Conservation (phyloP, 805 yeast genomes). For the Barnettozyma californica region DNA sequence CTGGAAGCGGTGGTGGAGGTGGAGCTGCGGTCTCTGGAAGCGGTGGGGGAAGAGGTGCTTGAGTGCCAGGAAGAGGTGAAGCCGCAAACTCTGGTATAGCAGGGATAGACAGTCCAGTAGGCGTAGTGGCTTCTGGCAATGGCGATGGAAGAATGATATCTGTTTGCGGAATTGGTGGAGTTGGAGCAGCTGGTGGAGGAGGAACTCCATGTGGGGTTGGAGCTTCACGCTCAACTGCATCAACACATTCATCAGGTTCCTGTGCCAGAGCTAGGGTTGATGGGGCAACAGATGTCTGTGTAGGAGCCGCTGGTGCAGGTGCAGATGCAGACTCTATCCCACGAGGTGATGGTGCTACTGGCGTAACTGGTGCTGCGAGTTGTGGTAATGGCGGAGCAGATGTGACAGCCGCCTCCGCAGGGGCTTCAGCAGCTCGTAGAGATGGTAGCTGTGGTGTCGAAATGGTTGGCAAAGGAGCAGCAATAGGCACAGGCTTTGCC, state of each 20-base stretch:
- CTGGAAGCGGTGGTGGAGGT: slow-evolving; percentile 27
- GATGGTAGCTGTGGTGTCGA: slow-evolving; percentile 10
- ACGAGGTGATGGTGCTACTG: slow-evolving; percentile 28
- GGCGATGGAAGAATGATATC: slow-evolving; percentile 3
- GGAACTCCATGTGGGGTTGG: slow-evolving; percentile 8
- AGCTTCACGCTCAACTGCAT: slow-evolving; percentile 4
- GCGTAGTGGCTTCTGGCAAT: slow-evolving; percentile 18
- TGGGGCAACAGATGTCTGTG: not conserved
- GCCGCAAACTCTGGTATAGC: slow-evolving; percentile 22
- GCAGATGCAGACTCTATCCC: not conserved
- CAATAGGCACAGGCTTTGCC: slow-evolving; percentile 21
- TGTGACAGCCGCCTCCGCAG: slow-evolving; percentile 11
- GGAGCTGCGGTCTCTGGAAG: slow-evolving; percentile 21
- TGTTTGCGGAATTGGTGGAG: slow-evolving; percentile 19
- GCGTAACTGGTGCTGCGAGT: slow-evolving; percentile 6
- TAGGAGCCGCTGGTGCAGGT: not conserved
- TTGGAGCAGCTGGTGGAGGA: slow-evolving; percentile 27
- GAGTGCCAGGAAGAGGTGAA: slow-evolving; percentile 22
- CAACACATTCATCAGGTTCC: slow-evolving; percentile 2
- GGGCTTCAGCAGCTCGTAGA: slow-evolving; percentile 1
- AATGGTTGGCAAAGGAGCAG: slow-evolving; percentile 25
- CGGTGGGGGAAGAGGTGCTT: slow-evolving; percentile 22
- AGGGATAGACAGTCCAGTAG: slow-evolving; percentile 17
- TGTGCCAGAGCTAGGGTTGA: no score
- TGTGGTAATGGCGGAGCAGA: slow-evolving; percentile 25